Evolutionary conservation across 306 rosid species (phyloP).

Genomic region (Cucurbita pepo): DNA sequence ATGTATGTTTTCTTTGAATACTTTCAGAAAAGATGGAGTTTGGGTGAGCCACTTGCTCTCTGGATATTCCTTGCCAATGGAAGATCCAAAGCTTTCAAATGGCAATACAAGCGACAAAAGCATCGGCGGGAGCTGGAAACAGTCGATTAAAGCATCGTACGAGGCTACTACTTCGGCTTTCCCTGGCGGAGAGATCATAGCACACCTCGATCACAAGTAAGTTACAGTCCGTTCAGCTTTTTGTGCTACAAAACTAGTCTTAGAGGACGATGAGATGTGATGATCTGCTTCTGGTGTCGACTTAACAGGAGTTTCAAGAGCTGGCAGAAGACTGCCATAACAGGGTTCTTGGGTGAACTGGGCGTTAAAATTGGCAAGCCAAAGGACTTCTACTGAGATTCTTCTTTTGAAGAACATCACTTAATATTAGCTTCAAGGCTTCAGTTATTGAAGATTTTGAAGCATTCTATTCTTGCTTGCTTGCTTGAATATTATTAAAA

Average conservation of each 20-base stretch:
- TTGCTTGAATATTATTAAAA: not conserved
- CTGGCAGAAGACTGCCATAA: slow-evolving; percentile 91
- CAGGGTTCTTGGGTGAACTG: slow-evolving; percentile 42
- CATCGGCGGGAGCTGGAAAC: slow-evolving; percentile 83
- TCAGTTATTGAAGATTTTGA: not conserved
- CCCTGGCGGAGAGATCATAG: slow-evolving; percentile 83
- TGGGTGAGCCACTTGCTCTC: slow-evolving; percentile 98
- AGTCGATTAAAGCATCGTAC: slow-evolving; percentile 53
- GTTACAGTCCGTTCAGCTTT: slow-evolving; percentile 4
- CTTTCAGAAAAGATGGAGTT: slow-evolving; percentile 62
- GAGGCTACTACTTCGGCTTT: slow-evolving; percentile 68
- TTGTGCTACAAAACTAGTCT: not conserved
- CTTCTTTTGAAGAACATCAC: not conserved
- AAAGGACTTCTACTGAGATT: slow-evolving; percentile 39
- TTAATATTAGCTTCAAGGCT: not conserved
- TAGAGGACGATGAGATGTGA: not conserved
- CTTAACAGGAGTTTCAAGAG: slow-evolving; percentile 83
- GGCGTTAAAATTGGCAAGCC: slow-evolving; percentile 61
- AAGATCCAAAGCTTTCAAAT: slow-evolving; percentile 61
- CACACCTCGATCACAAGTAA: slow-evolving; percentile 96
- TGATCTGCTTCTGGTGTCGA: not conserved
- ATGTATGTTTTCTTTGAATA: slow-evolving; percentile 1
- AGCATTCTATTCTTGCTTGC: not conserved
- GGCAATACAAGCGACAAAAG: slow-evolving; percentile 22
- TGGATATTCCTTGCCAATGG: slow-evolving; percentile 95